Evolutionary conservation across 139 green algal genomes (phyloP), one percentile per base, ranked within the genome.

Genomic region (Micractinium sp.): DNA sequence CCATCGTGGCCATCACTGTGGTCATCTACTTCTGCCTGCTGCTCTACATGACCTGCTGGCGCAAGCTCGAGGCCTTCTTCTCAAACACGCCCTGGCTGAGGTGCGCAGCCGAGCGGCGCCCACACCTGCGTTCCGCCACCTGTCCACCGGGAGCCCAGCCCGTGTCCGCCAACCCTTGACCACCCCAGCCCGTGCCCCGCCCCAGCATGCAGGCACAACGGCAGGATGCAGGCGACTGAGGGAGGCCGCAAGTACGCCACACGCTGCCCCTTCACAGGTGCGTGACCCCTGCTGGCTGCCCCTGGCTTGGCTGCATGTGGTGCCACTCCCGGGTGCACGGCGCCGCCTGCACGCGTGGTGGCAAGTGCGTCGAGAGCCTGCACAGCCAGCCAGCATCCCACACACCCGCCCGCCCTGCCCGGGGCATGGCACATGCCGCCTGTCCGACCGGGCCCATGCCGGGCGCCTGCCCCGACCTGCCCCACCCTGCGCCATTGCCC

Each of bases 261-360:
- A 1, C 81, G 81, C 77, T 93, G 90, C 77, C 90, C 90, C 29
- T 93, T 93, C 90, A 93, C 90, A 86, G 90, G 90, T 90, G 39
- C 36, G 74, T 41, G 9, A 29, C 22, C 20, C 22, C 56, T 2
- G 39, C 13, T 38, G 47, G 47, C 47, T 56, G 47, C 47, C 47
- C 47, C 47, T 56, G 5, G 47, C n/a, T n/a, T n/a, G n/a, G n/a
- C n/a, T n/a, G n/a, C n/a, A 56, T 5, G 47, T 71, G 63, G 20
- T 16, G 19, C 31, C 27, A 23, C 71, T 2, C 16, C 27, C 71
- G 69, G 16, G 15, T 33, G 69, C 71, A 39, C 16, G 7, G 20
- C 4, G 25, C 7, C 47, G 47, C 47, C 47, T 16, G 23, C 18
- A 18, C 2, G 23, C 29, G 53, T 35, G 12, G 13, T 36, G 67